Evolutionary conservation across 2,329 filamentous ascomycete species (phyloP), one percentile per base, ranked within the genome.

Genomic region (Fusarium redolens): DNA sequence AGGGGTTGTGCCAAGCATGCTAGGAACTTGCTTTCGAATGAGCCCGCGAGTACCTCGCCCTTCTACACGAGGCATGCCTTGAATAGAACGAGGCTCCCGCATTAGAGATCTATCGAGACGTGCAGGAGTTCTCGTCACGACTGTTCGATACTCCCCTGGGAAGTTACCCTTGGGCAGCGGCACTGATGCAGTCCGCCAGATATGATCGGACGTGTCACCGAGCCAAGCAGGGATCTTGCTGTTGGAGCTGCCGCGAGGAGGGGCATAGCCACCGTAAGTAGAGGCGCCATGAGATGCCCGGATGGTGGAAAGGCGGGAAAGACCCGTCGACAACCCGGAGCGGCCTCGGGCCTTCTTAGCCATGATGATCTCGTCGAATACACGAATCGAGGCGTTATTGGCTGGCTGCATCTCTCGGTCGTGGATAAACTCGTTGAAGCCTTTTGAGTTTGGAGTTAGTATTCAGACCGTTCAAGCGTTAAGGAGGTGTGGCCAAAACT

Each of bases 31-130:
- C 78, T 90, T 90, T 71, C 88, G 81, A 59, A 87, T 77, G 54
- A 90, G 81, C 33, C 86, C 86, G 43, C 84, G 84, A 12, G 82
- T 82, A 37, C 86, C 81, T n/a, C 85, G 84, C 62, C 86, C 85
- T 65, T 89, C 87, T 22, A 87, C 86, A 38, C 89, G 84, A 30
- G 95, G 95, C n/a, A 95, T 91, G 40, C 95, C 95, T 80, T 97
- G 94, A 43, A 97, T 96, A 70, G 93, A 91, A 65, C 95, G 89
- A 35, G 95, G 95, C 82, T 98, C 95, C 80, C 94, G 94, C 94
- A 98, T 97, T 51, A 98, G 85, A 18, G 91, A 89, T 7, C 92
- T 89, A 77, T 99, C 96, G 14, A 99, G 87, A 78, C 93, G 95
- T 12, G 93, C 91, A 9, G 96, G 96, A 41, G 93, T 91, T 74